These are phyloP conservation scores for Pharnaceum exiguum DNA, from an alignment of 148 eudicot genomes.

Conservation along the genomic window DNA sequence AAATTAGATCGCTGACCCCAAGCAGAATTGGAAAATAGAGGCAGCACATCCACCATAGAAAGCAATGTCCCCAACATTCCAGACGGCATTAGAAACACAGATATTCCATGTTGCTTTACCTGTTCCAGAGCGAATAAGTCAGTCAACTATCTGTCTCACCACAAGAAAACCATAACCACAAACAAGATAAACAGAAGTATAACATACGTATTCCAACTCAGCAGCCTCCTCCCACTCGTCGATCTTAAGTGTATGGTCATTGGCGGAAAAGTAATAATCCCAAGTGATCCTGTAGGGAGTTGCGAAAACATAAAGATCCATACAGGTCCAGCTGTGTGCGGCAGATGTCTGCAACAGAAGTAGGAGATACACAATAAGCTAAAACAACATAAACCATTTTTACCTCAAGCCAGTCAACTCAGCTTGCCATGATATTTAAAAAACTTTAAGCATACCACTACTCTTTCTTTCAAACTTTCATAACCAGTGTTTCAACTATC, in stretches of 20 bases:
- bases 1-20: constrained; percentile 93
- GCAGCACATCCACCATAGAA: constrained; percentile 88
- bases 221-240: constrained; percentile 98
- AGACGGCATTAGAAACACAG: constrained; percentile 96
- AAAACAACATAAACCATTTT: background rate
- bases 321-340: constrained; percentile 94
- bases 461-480: too few relatives aligned
- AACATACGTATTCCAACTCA: constrained; percentile 84
- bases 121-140: constrained; percentile 31
- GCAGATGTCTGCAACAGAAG: constrained; percentile 54
- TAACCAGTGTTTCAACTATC: too few relatives aligned
- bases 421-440: too few relatives aligned
- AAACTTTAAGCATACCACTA: too few relatives aligned
- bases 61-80: constrained; percentile 98
- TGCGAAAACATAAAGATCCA: constrained; percentile 96
- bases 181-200: background rate
- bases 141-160: constrained; percentile 4
- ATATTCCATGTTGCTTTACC: constrained; percentile 96
- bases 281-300: constrained; percentile 93
- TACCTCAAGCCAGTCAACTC: background rate
- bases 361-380: background rate
- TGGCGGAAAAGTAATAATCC: constrained; percentile 87
- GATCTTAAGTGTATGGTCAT: constrained; percentile 66
- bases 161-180: background rate
- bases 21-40: constrained; percentile 75